These are phyloP conservation scores for Carex parvula DNA, from an alignment of 176 grass and related monocot species.

Conservation along the genomic window DNA sequence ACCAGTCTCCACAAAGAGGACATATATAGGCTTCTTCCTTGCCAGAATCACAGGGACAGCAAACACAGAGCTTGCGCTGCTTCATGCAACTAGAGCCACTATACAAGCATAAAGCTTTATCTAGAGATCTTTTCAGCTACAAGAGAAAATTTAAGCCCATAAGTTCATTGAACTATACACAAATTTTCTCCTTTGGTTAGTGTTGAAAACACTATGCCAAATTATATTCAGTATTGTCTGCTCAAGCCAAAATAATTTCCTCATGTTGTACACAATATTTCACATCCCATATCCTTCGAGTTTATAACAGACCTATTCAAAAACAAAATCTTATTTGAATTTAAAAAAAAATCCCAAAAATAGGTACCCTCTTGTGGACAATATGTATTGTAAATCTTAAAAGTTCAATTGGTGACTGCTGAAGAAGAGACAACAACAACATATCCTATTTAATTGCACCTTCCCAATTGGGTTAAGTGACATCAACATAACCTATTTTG, in stretches of 20 bases:
- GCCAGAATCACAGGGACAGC: conserved; percentile 49
- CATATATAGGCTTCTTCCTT: conserved; percentile 54
- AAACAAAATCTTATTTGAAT: background rate
- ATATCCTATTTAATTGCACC: background rate
- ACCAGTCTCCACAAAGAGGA: conserved; percentile 68
- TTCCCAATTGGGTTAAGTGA: background rate
- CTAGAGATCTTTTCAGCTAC: conserved; percentile 74
- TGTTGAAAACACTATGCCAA: background rate
- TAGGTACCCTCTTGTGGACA: background rate
- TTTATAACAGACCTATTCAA: background rate
- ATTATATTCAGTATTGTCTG: background rate
- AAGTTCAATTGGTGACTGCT: background rate
- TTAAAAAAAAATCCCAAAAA: background rate
- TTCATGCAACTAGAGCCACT: conserved; percentile 34
- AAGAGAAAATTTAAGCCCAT: conserved; percentile 3
- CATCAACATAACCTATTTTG: background rate
- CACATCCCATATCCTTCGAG: background rate
- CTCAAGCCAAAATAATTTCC: background rate
- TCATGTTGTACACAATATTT: background rate
- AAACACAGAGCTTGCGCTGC: conserved; percentile 44
- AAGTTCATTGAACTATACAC: background rate
- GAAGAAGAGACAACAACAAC: background rate
- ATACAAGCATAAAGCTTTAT: conserved; percentile 46
- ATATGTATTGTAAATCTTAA: background rate
- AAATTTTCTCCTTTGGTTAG: background rate